Base-by-base conservation (phyloP, 2,329 filamentous ascomycete genomes). In the Ophiostoma ips region DNA sequence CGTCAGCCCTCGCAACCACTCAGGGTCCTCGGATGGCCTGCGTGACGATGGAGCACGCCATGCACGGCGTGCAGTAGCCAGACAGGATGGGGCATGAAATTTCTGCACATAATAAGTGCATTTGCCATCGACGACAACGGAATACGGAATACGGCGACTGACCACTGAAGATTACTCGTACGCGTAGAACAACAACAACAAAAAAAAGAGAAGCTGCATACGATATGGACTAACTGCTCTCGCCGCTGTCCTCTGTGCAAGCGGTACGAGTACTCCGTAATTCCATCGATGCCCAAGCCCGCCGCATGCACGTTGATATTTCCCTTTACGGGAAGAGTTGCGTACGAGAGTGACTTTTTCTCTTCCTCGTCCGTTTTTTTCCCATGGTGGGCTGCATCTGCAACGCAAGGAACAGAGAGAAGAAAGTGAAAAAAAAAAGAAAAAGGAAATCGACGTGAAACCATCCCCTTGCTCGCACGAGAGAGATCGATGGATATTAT, bases 1-100 rank as follows among this genome's bases (percentile, higher is more conserved):
- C 43, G 35, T 19, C 34, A 21, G 18, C 28, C 18, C 5, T 33
- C 38, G 46, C 31, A 41, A 38, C 50, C 50, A 51, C 16, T 51
- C 50, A 51, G 40, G 40, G 43, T 34, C 46, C 46, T 49, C 21
- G 46, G 30, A 49, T 24, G 46, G 10, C 33, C 46, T 46, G 34
- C 35, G 50, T 48, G 43, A 33, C 41, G 40, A 52, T 49, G 46
- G 46, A 49, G 41, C 50, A 18, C 37, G n/a, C 24, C 24, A 49
- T 52, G 50, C 41, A 52, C 43, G 36, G 37, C 50, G 18, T 49
- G 50, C 47, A 52, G 50, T 46, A 52, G 50, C 43, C 43, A 49
- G 50, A 19, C 30, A 19, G 13, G 8, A 45, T 33, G 34, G 36
- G 33, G 35, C 4, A 41, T 37, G 34, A 49, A 49, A 33, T 35